A percentile compares a stretch with the other conserved stretches of the same genome.
phyloP scores from a whole-genome alignment of 2,329 filamentous ascomycete genomes.

The Endoconidiophora polonica region DNA sequence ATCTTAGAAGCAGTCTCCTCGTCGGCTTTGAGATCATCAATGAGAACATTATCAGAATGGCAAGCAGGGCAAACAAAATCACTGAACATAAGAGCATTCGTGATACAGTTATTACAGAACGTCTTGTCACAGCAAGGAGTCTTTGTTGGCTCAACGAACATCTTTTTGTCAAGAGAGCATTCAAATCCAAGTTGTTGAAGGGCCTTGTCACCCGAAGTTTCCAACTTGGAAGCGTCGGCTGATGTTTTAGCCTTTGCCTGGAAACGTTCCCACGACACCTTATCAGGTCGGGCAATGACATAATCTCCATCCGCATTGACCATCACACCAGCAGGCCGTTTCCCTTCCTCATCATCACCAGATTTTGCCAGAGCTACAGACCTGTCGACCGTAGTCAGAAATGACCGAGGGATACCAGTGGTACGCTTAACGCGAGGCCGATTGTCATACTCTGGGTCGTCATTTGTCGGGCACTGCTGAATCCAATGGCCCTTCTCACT shows the following conservation, averaged over 20 bases:
- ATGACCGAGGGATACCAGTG: conserved; percentile 88
- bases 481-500: conserved; percentile 99
- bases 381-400: conserved; percentile 91
- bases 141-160: conserved; percentile 98
- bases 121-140: conserved; percentile 96
- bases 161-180: conserved; percentile 91
- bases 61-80: conserved; percentile 93
- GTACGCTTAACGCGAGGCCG: conserved; percentile 87
- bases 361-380: conserved; percentile 57
- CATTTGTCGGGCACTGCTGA: conserved; percentile 93
- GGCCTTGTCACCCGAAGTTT: conserved; percentile 65
- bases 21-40: conserved; percentile 78
- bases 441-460: conserved; percentile 90
- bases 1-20: conserved; percentile 65
- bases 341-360: conserved; percentile 60
- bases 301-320: conserved; percentile 95
- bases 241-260: conserved; percentile 85
- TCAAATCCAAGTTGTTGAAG: conserved; percentile 75
- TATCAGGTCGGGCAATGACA: conserved; percentile 90
- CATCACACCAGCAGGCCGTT: conserved; percentile 82
- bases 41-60: conserved; percentile 74
- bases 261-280: conserved; percentile 91
- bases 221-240: conserved; percentile 64
- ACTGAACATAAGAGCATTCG: conserved; percentile 94
- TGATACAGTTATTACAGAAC: conserved; percentile 99